Percentiles rank a stretch among this genome's conserved stretches.
These are phyloP conservation scores for Gymnopus androsaceus DNA, from an alignment of 1,284 basidiomycete species.

Conservation along the genomic window DNA sequence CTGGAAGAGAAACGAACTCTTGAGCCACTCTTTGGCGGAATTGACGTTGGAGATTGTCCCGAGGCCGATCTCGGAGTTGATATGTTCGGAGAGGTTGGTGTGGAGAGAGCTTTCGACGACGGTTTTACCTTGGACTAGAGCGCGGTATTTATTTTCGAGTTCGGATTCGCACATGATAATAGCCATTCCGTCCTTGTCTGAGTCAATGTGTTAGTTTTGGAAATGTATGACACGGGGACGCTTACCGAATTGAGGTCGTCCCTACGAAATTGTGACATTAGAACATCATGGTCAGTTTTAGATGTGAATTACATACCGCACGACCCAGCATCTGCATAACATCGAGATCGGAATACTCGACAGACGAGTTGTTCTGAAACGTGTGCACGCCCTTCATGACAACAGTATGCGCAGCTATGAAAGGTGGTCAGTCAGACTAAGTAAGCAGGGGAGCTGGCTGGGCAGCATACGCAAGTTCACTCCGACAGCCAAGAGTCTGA, in stretches of 20 bases:
- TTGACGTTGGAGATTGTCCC: conserved; percentile 72
- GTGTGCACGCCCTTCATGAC: conserved; percentile 81
- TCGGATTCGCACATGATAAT: conserved; percentile 79
- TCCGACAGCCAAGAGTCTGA: conserved; percentile 84
- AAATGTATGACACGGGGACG: neutral
- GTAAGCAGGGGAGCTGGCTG: neutral
- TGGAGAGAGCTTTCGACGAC: conserved; percentile 86
- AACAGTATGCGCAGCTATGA: conserved; percentile 74
- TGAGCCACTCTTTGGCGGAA: conserved; percentile 80
- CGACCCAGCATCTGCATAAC: conserved; percentile 86
- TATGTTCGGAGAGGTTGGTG: conserved; percentile 80
- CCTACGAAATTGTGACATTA: conserved; percentile 46
- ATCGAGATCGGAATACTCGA: conserved; percentile 82
- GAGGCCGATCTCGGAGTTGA: conserved; percentile 91
- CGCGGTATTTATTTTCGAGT: conserved; percentile 72
- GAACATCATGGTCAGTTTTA: neutral
- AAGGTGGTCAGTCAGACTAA: conserved; percentile 11
- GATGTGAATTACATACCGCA: conserved; percentile 52
- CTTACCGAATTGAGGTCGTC: conserved; percentile 89
- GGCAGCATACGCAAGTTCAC: conserved; percentile 76
- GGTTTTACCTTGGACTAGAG: conserved; percentile 66
- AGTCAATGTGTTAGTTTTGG: conserved; percentile 10
- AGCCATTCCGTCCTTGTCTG: conserved; percentile 77
- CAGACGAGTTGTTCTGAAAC: conserved; percentile 63
- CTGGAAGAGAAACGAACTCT: conserved; percentile 79